Percentiles rank a stretch among this genome's conserved stretches.
Evolutionary conservation across 2,329 filamentous ascomycete species (phyloP).

Genomic region (Setomelanomma holmii): DNA sequence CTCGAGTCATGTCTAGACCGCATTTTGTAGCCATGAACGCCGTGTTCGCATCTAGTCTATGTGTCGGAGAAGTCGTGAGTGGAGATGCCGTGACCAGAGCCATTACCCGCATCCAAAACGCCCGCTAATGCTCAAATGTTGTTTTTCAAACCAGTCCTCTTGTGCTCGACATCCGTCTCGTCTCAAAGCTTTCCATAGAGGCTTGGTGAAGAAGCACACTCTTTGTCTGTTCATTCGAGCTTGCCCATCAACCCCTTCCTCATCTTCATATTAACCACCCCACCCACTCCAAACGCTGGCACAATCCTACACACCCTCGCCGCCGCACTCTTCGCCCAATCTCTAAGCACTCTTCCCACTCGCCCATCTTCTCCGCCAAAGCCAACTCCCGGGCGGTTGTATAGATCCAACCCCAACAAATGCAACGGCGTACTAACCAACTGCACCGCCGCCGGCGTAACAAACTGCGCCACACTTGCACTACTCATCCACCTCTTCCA

Average conservation of each 20-base stretch:
- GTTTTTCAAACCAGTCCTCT: too few species aligned
- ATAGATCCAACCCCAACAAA: constrained; percentile 83
- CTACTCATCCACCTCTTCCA: constrained; percentile 60
- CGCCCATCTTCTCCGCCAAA: constrained; percentile 65
- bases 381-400: constrained; percentile 69
- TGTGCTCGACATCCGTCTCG: too few species aligned
- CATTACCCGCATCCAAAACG: too few species aligned
- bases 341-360: constrained; percentile 70
- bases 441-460: constrained; percentile 80
- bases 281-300: constrained; percentile 87
- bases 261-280: constrained; percentile 81
- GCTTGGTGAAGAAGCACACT: too few species aligned
- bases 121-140: too few species aligned
- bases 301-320: constrained; percentile 51
- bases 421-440: constrained; percentile 83
- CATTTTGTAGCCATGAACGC: too few species aligned
- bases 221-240: too few species aligned
- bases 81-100: too few species aligned
- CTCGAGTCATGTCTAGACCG: too few species aligned
- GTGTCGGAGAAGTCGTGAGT: too few species aligned
- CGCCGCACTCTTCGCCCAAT: constrained; percentile 74
- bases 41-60: too few species aligned
- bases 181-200: too few species aligned
- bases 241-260: constrained; percentile 69
- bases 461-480: constrained; percentile 72